phyloP scores from a whole-genome alignment of 2,329 filamentous ascomycete genomes.

The Cladosporium halotolerans region DNA sequence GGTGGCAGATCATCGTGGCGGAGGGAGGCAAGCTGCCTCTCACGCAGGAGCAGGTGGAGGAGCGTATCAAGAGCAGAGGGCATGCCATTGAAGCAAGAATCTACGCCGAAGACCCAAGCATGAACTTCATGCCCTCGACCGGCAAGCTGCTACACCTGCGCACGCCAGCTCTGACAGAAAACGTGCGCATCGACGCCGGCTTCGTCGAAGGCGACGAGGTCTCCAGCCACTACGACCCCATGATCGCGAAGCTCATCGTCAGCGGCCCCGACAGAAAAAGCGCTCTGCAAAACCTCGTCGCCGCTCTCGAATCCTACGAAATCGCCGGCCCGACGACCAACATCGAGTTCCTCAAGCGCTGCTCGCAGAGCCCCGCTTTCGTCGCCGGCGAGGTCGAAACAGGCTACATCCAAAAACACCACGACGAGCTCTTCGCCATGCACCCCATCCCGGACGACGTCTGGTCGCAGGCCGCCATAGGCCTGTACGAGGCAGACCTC shows the following conservation, averaged over 20 bases:
- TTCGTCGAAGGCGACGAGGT: conserved; percentile 89
- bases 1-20: conserved; percentile 91
- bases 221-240: conserved; percentile 92
- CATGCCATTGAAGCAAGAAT: conserved; percentile 94
- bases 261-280: conserved; percentile 70
- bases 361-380: conserved; percentile 77
- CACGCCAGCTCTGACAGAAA: conserved; percentile 61
- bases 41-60: conserved; percentile 59
- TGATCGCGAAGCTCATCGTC: conserved; percentile 98
- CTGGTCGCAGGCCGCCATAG: conserved; percentile 80
- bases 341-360: conserved; percentile 88
- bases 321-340: conserved; percentile 91
- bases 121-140: conserved; percentile 89
- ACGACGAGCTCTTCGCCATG: conserved; percentile 67
- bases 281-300: conserved; percentile 73
- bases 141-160: conserved; percentile 77
- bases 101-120: conserved; percentile 90
- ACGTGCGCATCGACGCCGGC: conserved; percentile 86
- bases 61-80: conserved; percentile 66
- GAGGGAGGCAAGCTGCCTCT: conserved; percentile 62
- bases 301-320: conserved; percentile 81
- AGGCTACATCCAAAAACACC: conserved; percentile 89
- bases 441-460: conserved; percentile 61
- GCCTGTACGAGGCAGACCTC: conserved; percentile 48
- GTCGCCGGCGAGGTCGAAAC: conserved; percentile 86